A percentile compares a stretch with the other conserved stretches of the same genome.
Conservation (phyloP, 225 moss, liverwort and hornwort species). For the Pseudoscleropodium purum region DNA sequence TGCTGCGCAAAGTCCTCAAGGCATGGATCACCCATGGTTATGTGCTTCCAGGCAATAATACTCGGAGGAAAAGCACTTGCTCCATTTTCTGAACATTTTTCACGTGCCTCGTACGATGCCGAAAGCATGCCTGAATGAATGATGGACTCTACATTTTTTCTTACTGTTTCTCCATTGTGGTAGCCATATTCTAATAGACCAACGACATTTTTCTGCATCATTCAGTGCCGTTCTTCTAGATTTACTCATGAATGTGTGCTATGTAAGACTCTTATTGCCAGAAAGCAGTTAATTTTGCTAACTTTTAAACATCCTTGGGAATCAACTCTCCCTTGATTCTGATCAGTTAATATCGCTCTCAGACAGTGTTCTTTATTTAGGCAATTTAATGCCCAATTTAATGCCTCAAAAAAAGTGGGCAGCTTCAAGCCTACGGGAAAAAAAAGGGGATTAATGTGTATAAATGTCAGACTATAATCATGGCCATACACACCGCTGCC, state of each 20-base stretch:
- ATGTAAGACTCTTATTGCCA: background rate
- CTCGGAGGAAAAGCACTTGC: background rate
- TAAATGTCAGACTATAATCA: too few relatives aligned
- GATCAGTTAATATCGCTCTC: background rate
- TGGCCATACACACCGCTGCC: too few relatives aligned
- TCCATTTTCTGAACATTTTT: background rate
- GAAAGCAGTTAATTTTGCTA: background rate
- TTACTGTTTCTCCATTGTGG: background rate
- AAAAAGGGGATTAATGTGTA: too few relatives aligned
- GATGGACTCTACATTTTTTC: background rate
- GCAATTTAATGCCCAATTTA: too few relatives aligned
- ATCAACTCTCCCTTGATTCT: background rate
- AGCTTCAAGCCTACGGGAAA: too few relatives aligned
- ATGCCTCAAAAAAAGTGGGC: too few relatives aligned
- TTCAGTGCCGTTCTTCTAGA: background rate
- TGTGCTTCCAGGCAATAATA: background rate
- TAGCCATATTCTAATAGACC: too few relatives aligned
- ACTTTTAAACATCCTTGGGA: background rate
- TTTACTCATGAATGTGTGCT: background rate
- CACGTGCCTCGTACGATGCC: background rate
- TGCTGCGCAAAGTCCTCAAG: background rate
- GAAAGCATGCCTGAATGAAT: background rate
- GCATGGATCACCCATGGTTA: too few relatives aligned
- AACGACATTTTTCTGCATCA: background rate
- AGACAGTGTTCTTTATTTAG: too few relatives aligned